These are phyloP conservation scores for Myxozyma vanderwaltii DNA, from an alignment of 805 yeast genomes.

Conservation along the genomic window DNA sequence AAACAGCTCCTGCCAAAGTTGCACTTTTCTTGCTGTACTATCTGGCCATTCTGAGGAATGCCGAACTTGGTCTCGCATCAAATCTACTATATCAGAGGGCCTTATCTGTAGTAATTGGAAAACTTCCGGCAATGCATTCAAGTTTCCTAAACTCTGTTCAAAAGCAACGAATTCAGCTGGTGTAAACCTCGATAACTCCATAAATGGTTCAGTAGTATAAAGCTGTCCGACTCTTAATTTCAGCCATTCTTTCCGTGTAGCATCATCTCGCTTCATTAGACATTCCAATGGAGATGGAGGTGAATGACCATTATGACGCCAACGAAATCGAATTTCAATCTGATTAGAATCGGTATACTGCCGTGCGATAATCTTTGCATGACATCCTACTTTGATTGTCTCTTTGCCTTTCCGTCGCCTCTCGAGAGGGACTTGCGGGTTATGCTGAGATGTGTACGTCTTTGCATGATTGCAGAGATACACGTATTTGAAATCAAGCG, in stretches of 20 bases:
- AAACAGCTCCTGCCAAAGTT: constrained; percentile 26
- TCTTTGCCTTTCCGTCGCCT: constrained; percentile 28
- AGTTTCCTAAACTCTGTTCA: constrained; percentile 6
- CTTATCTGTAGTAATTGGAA: constrained; percentile 8
- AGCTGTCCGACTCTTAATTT: constrained; percentile 21
- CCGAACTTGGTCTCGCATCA: constrained; percentile 16
- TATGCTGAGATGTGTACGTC: constrained; percentile 24
- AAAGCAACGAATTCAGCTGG: constrained; percentile 17
- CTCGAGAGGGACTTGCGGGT: constrained; percentile 26
- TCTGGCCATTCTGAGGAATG: constrained; percentile 24
- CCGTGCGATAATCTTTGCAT: constrained; percentile 27
- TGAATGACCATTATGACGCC: constrained; percentile 28
- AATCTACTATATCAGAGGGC: constrained; percentile 16
- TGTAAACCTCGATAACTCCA: constrained; percentile 20
- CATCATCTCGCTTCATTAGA: constrained; percentile 17
- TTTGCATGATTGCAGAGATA: constrained; percentile 29
- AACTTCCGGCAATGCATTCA: constrained; percentile 18
- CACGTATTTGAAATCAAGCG: constrained; percentile 29
- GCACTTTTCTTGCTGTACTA: constrained; percentile 11
- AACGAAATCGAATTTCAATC: constrained; percentile 26
- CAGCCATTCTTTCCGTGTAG: constrained; percentile 21
- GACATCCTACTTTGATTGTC: constrained; percentile 31
- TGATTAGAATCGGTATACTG: constrained; percentile 30
- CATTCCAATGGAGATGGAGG: constrained; percentile 17
- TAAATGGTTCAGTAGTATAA: constrained; percentile 24